Conservation (phyloP, 305 asterid species). For the Fraxinus latifolia region DNA sequence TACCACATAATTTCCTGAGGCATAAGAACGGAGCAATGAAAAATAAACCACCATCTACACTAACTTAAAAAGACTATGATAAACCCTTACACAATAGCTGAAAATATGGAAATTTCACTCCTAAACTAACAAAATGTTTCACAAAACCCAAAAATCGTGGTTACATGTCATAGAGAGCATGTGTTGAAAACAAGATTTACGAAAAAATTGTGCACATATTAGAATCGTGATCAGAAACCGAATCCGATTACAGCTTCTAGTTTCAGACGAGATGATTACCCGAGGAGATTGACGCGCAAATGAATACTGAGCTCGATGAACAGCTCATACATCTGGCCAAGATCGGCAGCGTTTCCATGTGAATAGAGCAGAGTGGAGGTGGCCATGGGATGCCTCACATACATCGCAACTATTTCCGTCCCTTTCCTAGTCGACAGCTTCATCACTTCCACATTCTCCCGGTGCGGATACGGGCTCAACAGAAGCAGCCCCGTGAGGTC, state of each 20-base stretch:
- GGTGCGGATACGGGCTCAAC: conserved; percentile 80
- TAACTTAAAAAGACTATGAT: neutral
- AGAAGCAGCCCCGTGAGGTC: conserved; percentile 64
- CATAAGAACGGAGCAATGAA: neutral
- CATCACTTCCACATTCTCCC: conserved; percentile 88
- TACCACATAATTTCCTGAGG: neutral
- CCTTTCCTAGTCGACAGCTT: conserved; percentile 79
- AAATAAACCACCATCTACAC: neutral
- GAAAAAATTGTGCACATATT: neutral
- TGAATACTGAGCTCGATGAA: conserved; percentile 86
- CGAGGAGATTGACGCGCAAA: conserved; percentile 83
- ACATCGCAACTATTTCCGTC: conserved; percentile 73
- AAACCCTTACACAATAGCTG: neutral
- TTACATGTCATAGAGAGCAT: neutral
- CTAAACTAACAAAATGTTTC: neutral
- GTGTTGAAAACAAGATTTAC: neutral
- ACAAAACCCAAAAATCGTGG: neutral
- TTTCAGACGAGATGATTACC: conserved; percentile 39
- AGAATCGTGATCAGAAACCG: neutral
- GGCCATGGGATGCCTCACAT: conserved; percentile 88
- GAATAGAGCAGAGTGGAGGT: conserved; percentile 76
- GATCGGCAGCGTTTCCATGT: conserved; percentile 96
- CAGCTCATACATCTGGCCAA: conserved; percentile 96
- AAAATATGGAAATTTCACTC: neutral
- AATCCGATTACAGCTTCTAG: neutral